These are phyloP conservation scores for Ogataea angusta DNA, from an alignment of 805 yeast species.

Conservation along the genomic window DNA sequence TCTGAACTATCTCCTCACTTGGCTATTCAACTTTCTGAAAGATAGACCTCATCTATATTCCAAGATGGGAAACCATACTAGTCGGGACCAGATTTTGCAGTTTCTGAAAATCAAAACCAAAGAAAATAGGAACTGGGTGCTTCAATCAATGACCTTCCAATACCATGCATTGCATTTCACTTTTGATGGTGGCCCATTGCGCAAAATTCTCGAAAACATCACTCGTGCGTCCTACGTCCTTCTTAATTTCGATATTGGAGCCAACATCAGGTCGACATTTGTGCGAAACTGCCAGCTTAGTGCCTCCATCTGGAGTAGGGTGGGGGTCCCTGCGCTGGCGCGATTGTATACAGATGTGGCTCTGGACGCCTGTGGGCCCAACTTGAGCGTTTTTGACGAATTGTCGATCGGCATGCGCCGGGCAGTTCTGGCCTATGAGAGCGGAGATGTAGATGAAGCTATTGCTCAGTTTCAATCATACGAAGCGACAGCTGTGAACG, in stretches of 20 bases:
- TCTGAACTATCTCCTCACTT: conserved; percentile 65
- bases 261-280: conserved; percentile 34
- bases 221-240: conserved; percentile 55
- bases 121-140: conserved; percentile 41
- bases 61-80: conserved; percentile 37
- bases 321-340: conserved; percentile 47
- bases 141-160: conserved; percentile 61
- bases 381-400: conserved; percentile 37
- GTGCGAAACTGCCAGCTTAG: conserved; percentile 44
- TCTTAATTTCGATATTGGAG: conserved; percentile 42
- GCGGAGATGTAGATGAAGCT: conserved; percentile 41
- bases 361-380: conserved; percentile 35
- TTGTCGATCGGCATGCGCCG: conserved; percentile 39
- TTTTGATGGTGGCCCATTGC: conserved; percentile 47
- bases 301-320: conserved; percentile 48
- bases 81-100: conserved; percentile 64
- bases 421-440: conserved; percentile 35
- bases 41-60: conserved; percentile 54
- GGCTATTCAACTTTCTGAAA: conserved; percentile 70
- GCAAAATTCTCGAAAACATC: conserved; percentile 50
- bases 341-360: conserved; percentile 48
- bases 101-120: conserved; percentile 56
- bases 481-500: conserved; percentile 25
- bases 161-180: conserved; percentile 58
- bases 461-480: conserved; percentile 35